Base-by-base conservation (phyloP, 2,329 filamentous ascomycete species). In the Alternaria consortialis region DNA sequence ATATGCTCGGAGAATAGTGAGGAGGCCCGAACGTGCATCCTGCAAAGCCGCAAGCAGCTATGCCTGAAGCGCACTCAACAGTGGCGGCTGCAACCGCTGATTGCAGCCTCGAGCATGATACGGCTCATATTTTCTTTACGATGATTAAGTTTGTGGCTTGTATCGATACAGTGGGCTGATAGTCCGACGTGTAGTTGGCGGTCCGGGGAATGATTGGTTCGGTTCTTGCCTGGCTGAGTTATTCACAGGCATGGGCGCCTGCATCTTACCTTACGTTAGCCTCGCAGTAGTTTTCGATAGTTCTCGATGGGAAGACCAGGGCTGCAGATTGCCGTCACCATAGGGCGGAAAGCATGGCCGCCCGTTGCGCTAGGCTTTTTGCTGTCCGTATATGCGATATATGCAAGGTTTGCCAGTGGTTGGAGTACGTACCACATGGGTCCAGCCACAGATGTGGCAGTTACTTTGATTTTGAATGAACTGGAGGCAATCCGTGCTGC, bases 11-110 rank as follows among this genome's bases (percentile, higher is more conserved):
- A 65, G 57, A 64, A 66, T 64, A 64, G 60, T 64, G 69, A 61
- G 68, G 69, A 68, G 69, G 66, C 56, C 69, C 68, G 69, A 54
- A 53, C 56, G 62, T 60, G 55, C 59, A 61, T 58, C 50, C 53
- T 53, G 44, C 58, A 60, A 48, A 47, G 58, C 62, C 39, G 40
- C 36, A 56, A 47, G 53, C 44, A 44, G 12, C 55, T 54, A 51
- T 62, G 58, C 42, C 56, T 40, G 37, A 51, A 61, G 44, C 23
- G 51, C 47, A 27, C 47, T 40, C 36, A 56, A 46, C 43, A 58
- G 36, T 42, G 39, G 56, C 52, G 43, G 56, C 57, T 61, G 56
- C 63, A 54, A 32, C 60, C 56, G 64, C 50, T 46, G 60, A 62
- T 65, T 58, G 40, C 53, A 39, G 54, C 58, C 52, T 55, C 47